Percentiles rank a stretch among this genome's conserved stretches.
Evolutionary conservation across 2,329 filamentous ascomycete genomes (phyloP).

Genomic region (Thelonectria rubi): DNA sequence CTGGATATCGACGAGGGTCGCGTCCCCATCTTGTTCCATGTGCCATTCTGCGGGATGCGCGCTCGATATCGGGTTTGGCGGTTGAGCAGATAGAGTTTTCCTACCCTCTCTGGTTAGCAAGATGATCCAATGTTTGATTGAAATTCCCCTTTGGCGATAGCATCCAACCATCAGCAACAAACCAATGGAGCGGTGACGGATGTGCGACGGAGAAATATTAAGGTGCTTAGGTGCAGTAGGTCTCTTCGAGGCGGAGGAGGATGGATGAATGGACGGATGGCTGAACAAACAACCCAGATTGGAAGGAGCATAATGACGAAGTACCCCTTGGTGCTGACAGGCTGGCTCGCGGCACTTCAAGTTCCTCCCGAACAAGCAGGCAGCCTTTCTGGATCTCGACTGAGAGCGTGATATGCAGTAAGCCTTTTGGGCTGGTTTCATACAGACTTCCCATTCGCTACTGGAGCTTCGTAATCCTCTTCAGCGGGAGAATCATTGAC

Average conservation of each 20-base stretch:
- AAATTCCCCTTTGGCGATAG: neutral
- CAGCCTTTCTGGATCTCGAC: neutral
- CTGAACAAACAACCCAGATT: neutral
- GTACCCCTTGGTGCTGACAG: too few relatives aligned
- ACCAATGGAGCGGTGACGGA: constrained; percentile 9
- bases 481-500: neutral
- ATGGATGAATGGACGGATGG: neutral
- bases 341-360: too few relatives aligned
- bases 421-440: constrained; percentile 11
- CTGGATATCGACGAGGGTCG: constrained; percentile 9
- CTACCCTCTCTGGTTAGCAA: neutral
- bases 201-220: constrained; percentile 3
- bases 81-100: neutral
- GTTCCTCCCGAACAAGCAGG: neutral
- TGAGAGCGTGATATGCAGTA: constrained; percentile 1
- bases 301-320: neutral
- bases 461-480: neutral
- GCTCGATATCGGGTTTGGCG: neutral
- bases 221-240: neutral
- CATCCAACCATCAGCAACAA: neutral
- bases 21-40: neutral
- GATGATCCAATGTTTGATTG: neutral
- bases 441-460: constrained; percentile 1
- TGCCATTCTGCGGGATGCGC: neutral
- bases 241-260: neutral